Conservation (phyloP, 2,329 filamentous ascomycete species). For the Keithomyces neogunnii region DNA sequence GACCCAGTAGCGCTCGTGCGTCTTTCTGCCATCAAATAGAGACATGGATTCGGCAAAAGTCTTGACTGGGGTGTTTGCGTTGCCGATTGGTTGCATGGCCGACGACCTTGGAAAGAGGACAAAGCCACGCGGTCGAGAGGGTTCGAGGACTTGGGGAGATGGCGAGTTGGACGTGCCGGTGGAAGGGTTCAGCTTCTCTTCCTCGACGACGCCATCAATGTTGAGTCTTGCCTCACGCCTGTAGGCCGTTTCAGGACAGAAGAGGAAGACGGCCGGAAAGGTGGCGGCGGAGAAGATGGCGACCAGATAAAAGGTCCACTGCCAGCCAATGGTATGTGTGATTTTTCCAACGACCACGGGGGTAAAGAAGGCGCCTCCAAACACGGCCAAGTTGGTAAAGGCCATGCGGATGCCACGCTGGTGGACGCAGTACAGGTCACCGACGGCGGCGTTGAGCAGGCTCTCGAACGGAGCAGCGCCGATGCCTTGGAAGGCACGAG, state of each 20-base stretch:
- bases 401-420: conserved; percentile 83
- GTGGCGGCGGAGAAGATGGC: conserved; percentile 70
- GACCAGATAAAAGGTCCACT: conserved; percentile 83
- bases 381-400: conserved; percentile 51
- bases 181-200: conserved; percentile 11
- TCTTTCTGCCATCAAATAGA: conserved; percentile 75
- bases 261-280: conserved; percentile 64
- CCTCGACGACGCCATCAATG: conserved; percentile 31
- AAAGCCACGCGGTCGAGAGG: conserved; percentile 15
- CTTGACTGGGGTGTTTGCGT: conserved; percentile 36
- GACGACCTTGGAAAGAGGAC: conserved; percentile 22
- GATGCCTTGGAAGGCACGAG: conserved; percentile 78
- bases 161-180: background rate
- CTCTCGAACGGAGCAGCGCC: conserved; percentile 85
- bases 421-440: conserved; percentile 85
- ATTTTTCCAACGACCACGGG: conserved; percentile 90
- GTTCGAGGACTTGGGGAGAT: conserved; percentile 1
- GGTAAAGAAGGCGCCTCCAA: conserved; percentile 55
- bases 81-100: conserved; percentile 25
- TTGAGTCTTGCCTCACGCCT: conserved; percentile 58
- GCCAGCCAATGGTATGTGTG: conserved; percentile 66
- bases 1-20: conserved; percentile 63
- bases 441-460: conserved; percentile 79
- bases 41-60: conserved; percentile 53
- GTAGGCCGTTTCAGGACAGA: conserved; percentile 81